These are phyloP conservation scores for Phytophthora aleatoria DNA, from an alignment of 352 stramenopile genomes.

Conservation along the genomic window DNA sequence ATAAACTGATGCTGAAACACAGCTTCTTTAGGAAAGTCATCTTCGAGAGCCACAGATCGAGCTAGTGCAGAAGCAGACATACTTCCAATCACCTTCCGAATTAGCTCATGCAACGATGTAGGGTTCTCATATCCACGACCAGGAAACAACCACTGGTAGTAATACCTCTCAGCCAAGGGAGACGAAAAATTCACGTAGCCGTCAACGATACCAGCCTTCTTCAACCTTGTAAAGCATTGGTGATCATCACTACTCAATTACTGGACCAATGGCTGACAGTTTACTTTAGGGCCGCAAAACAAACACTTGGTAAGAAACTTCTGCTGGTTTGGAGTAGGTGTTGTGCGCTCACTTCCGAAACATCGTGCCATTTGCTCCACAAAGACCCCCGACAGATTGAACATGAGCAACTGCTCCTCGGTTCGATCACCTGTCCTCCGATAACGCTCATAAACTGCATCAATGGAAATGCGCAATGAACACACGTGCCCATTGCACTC, in stretches of 20 bases:
- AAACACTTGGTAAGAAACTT: not conserved
- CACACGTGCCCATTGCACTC: slow-evolving; percentile 26
- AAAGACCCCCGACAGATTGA: slow-evolving; percentile 4
- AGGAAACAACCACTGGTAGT: not conserved
- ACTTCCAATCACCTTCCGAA: not conserved
- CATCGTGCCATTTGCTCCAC: slow-evolving; percentile 2
- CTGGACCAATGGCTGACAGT: not conserved
- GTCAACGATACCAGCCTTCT: not conserved
- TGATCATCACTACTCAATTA: not conserved
- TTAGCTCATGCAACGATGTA: not conserved
- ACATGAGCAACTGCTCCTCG: slow-evolving; percentile 6
- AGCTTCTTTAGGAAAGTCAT: not conserved
- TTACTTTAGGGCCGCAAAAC: not conserved
- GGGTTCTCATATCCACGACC: not conserved
- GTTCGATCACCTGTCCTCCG: not conserved
- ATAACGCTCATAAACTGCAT: slow-evolving; percentile 6
- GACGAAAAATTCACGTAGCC: not conserved
- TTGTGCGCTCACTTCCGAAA: not conserved
- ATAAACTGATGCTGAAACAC: slow-evolving; percentile 4
- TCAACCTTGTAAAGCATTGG: not conserved
- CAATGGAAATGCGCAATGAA: slow-evolving; percentile 16
- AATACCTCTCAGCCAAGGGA: slow-evolving; percentile 3
- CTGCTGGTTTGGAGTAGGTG: not conserved
- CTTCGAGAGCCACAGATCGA: not conserved
- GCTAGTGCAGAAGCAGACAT: not conserved